phyloP scores from a whole-genome alignment of 2,329 filamentous ascomycete genomes.

The Trichoderma pleuroti region DNA sequence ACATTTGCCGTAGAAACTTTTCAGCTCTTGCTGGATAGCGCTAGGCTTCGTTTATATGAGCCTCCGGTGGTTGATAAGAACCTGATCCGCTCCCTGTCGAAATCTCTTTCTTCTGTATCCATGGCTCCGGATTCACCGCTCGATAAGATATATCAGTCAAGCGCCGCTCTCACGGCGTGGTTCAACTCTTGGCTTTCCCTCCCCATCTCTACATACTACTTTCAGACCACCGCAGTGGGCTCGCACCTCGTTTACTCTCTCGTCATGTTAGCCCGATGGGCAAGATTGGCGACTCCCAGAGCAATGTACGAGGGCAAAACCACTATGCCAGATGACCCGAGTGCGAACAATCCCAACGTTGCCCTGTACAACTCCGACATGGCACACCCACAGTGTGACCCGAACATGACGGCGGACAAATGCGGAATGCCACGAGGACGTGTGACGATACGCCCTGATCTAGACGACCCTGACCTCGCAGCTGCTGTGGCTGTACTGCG shows the following conservation, averaged over 20 bases:
- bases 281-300: constrained; percentile 42
- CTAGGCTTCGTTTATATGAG: constrained; percentile 45
- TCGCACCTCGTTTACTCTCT: constrained; percentile 49
- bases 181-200: constrained; percentile 48
- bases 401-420: background rate
- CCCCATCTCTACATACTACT: constrained; percentile 41
- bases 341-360: constrained; percentile 21
- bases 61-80: constrained; percentile 43
- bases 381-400: background rate
- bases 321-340: constrained; percentile 28
- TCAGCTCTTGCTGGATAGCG: constrained; percentile 39
- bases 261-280: constrained; percentile 50
- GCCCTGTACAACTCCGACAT: constrained; percentile 27
- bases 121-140: constrained; percentile 41
- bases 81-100: constrained; percentile 41
- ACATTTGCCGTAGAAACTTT: constrained; percentile 35
- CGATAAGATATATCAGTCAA: constrained; percentile 49
- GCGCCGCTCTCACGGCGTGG: constrained; percentile 45
- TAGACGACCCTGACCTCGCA: constrained; percentile 39
- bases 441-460: constrained; percentile 22
- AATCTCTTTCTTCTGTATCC: constrained; percentile 39
- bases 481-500: constrained; percentile 40
- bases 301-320: constrained; percentile 26
- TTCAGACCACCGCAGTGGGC: constrained; percentile 44
- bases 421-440: background rate